These are phyloP conservation scores for Skeletonema tropicum DNA, from an alignment of 108 stramenopile genomes.

Conservation along the genomic window DNA sequence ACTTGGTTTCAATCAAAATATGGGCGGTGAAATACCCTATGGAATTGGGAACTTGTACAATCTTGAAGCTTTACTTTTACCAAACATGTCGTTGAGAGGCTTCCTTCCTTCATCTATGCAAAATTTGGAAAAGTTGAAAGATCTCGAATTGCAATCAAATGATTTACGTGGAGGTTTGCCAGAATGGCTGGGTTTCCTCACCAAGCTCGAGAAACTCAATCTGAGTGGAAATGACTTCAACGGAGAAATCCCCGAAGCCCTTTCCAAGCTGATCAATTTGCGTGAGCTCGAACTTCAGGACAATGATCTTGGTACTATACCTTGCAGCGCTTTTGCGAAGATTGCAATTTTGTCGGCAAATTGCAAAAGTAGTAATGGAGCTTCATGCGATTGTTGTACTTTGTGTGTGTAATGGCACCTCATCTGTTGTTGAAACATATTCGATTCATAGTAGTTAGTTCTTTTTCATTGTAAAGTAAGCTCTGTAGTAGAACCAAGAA, in stretches of 20 bases:
- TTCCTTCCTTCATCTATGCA: background rate
- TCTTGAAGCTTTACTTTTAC: constrained; percentile 13
- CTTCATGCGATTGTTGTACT: constrained; percentile 3
- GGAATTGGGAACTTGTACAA: constrained; percentile 19
- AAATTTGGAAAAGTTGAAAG: background rate
- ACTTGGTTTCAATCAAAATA: constrained; percentile 16
- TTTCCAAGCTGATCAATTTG: constrained; percentile 16
- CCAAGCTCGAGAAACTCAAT: constrained; percentile 13
- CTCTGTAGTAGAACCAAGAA: background rate
- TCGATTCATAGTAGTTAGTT: background rate
- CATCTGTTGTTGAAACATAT: background rate
- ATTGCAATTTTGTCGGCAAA: background rate
- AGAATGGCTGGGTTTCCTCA: background rate
- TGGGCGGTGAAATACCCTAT: constrained; percentile 34
- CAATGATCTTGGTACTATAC: constrained; percentile 6
- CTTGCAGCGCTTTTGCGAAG: background rate
- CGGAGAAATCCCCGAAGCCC: constrained; percentile 24
- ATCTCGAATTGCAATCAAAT: background rate
- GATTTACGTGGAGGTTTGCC: background rate
- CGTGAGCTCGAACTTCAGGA: constrained; percentile 16
- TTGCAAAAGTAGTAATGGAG: background rate
- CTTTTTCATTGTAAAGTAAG: constrained; percentile 1
- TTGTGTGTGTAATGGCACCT: background rate
- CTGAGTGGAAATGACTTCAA: constrained; percentile 20
- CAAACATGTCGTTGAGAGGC: constrained; percentile 6